phyloP scores from a whole-genome alignment of 2,329 filamentous ascomycete genomes.

The Xylaria sp. region DNA sequence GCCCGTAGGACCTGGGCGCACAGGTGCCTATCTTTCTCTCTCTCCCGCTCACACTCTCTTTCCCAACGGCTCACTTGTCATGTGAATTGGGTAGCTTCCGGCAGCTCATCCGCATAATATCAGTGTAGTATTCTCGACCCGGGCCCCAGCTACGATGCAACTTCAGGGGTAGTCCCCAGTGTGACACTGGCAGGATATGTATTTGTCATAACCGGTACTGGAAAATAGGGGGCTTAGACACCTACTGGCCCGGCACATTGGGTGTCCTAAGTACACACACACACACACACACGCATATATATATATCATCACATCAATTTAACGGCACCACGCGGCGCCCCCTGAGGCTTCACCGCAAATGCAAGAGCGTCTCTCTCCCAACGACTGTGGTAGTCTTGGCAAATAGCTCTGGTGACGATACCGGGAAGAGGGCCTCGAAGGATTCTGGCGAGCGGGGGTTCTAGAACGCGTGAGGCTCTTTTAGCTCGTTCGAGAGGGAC shows the following conservation, averaged over 20 bases:
- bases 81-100: background rate
- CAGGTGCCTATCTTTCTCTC: no score
- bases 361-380: background rate
- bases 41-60: no score
- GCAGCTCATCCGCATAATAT: background rate
- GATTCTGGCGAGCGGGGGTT: background rate
- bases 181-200: constrained; percentile 19
- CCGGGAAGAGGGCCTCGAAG: background rate
- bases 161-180: constrained; percentile 16
- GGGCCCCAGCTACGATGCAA: constrained; percentile 13
- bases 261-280: background rate
- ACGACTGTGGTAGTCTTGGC: background rate
- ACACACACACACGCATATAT: no score
- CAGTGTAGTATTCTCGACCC: background rate
- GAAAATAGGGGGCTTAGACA: constrained; percentile 2
- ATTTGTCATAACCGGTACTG: constrained; percentile 25
- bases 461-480: background rate
- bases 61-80: background rate
- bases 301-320: background rate
- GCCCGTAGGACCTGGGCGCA: no score
- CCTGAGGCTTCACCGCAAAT: background rate
- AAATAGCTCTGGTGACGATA: background rate
- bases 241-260: background rate
- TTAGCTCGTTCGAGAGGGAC: background rate
- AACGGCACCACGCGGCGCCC: no score